These are phyloP conservation scores for Salix caprea DNA, from an alignment of 345 rosid species.

Conservation along the genomic window DNA sequence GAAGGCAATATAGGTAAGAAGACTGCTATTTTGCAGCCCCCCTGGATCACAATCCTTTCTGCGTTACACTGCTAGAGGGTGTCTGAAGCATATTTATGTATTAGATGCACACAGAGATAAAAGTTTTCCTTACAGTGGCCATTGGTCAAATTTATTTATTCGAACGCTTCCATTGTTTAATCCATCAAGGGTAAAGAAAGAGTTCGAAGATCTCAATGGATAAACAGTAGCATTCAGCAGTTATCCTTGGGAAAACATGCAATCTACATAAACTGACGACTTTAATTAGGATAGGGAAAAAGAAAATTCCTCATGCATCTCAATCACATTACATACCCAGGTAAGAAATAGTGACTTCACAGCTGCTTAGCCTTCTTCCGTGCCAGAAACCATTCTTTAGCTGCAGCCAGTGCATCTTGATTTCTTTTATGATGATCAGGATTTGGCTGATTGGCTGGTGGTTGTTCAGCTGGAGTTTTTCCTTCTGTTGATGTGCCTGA, in stretches of 20 bases:
- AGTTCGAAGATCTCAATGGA: neutral
- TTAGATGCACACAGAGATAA: too few relatives aligned
- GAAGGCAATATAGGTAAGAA: too few relatives aligned
- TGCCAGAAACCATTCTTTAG: slow-evolving; percentile 70
- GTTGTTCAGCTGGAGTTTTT: slow-evolving; percentile 27
- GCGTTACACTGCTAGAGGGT: too few relatives aligned
- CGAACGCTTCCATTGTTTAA: too few relatives aligned
- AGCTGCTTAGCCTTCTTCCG: slow-evolving; percentile 64
- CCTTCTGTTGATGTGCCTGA: slow-evolving; percentile 24
- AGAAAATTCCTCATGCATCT: neutral
- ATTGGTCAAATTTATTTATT: too few relatives aligned
- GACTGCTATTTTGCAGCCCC: too few relatives aligned
- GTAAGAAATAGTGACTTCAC: neutral
- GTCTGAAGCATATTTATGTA: too few relatives aligned
- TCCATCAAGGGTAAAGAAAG: too few relatives aligned
- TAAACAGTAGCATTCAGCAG: neutral
- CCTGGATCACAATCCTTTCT: too few relatives aligned
- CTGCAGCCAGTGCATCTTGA: slow-evolving; percentile 67
- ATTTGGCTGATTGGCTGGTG: slow-evolving; percentile 35
- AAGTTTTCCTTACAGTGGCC: too few relatives aligned
- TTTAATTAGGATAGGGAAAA: neutral
- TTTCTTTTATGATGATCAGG: slow-evolving; percentile 55
- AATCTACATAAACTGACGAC: neutral
- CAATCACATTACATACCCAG: neutral
- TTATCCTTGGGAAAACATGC: neutral